Base-by-base conservation (phyloP, 2,329 filamentous ascomycete genomes). In the Exophiala alcalophila region DNA sequence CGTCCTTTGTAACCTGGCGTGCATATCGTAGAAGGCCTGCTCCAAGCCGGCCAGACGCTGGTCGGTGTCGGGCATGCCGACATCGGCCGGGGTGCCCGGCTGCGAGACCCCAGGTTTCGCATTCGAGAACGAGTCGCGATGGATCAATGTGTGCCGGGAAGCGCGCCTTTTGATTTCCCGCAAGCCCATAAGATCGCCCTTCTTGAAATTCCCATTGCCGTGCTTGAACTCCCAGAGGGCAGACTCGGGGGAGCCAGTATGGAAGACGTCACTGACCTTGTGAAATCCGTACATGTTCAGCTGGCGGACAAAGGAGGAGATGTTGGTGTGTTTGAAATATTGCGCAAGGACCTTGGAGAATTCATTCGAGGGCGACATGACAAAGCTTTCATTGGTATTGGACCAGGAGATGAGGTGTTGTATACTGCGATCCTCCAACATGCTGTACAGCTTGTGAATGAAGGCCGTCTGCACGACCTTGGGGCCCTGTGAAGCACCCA, bases 241-340 rank as follows among this genome's bases (percentile, higher is more conserved):
- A 14, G 89, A 89, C 60, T 97, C 92, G 9, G 91, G 89, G 29
- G 86, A 90, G 8, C 88, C 89, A 3, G 89, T 95, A 64, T 97
- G 91, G 62, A 97, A 98, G 15, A 97, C 92, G 64, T 98, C 92
- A 71, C 92, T 96, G 59, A 97, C 92, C 85, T 98, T 98, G 64
- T 98, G 92, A 66, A 98, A 98, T 5, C 92, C 92, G 58, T 98
- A 98, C 92, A 98, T 98, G 63, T 98, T 98, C 36, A 98, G 70
- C 68, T 98, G 92, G 34, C 92, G 81, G 35, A 98, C 92, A 64
- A 98, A 98, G 1, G 92, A 97, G 8, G 92, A 97, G 49, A 97
- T 95, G 61, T 98, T 98, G 56, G 91, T 98, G 64, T 98, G 92
- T 61, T 98, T 98, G 66, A 98, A 98, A 64, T 98, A 98, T 79